Base-by-base conservation (phyloP, 441 rosid genomes). In the Corymbia citriodora region DNA sequence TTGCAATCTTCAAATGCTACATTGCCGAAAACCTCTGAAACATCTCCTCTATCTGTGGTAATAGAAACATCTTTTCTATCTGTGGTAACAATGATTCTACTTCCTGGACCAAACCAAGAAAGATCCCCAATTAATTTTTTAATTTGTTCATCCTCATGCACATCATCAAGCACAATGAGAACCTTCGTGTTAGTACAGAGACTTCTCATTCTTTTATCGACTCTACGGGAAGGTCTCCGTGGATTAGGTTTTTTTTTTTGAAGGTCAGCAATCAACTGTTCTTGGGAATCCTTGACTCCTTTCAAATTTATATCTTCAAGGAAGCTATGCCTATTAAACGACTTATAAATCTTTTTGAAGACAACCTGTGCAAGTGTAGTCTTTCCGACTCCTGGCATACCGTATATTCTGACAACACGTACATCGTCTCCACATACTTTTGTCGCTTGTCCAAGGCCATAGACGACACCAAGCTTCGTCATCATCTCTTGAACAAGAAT, bases 181-280 rank as follows among this genome's bases (percentile, higher is more conserved):
- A 36, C 83, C 29, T 72, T 72, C 27, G 2, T 36, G 0, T 1
- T 36, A 2, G 0, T 0, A 10, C 36, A 72, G 0, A 2, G 49
- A 17, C 0, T 0, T 74, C 0, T 0, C 0, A 74, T 36, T 0
- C 12, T 6, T 3, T 12, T 1, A 2, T 6, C 3, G 0, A 31
- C 31, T 0, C 12, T 1, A 3, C 3, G 3, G 11, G 0, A 61
- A 12, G 31, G 13, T 2, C 0, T 13, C 1, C 12, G 16, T 61
- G 8, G 1, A 27, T 2, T 16, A 6, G 1, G 17, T 2, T 29
- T 3, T 29, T 3, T 3, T 29, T 63, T 63, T 12, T 27, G 17
- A 63, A 63, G 70, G 31, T 0, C 0, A 63, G 70, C 17, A 27
- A 63, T 63, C 70, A 63, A 29, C 17, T 1, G 0, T 6, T 13